These are phyloP conservation scores for Alternaria postmessia DNA, from an alignment of 2,329 filamentous ascomycete genomes.

Conservation along the genomic window DNA sequence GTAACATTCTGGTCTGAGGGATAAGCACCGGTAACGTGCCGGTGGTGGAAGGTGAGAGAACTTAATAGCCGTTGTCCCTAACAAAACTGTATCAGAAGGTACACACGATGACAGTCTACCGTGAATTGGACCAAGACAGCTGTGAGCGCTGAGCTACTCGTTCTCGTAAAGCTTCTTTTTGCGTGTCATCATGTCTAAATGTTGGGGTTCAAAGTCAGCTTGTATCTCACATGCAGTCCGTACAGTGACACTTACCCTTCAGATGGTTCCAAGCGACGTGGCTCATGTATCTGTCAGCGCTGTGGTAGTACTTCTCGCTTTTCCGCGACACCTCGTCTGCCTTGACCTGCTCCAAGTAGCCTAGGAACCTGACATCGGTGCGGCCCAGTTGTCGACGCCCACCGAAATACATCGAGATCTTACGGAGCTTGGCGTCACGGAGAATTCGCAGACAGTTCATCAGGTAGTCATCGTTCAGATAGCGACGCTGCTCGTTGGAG, in stretches of 20 bases:
- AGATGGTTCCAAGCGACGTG: conserved; percentile 42
- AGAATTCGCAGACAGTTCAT: conserved; percentile 57
- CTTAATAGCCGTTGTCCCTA: not conserved
- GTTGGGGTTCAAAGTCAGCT: not conserved
- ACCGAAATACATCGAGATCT: conserved; percentile 53
- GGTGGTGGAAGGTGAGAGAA: not conserved
- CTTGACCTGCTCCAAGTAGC: conserved; percentile 55
- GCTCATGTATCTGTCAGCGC: conserved; percentile 45
- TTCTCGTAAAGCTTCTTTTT: conserved; percentile 48
- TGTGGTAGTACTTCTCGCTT: conserved; percentile 22
- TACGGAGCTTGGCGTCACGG: conserved; percentile 53
- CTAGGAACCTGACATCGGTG: conserved; percentile 55
- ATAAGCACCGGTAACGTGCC: not conserved
- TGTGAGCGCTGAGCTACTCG: conserved; percentile 1
- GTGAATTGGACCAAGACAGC: not conserved
- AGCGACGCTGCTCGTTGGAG: conserved; percentile 56
- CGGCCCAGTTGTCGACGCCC: conserved; percentile 49
- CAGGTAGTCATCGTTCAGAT: conserved; percentile 57
- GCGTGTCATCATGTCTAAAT: conserved; percentile 43
- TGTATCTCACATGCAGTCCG: not conserved
- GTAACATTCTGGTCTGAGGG: not conserved
- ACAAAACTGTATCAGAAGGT: not conserved
- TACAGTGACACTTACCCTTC: conserved; percentile 13
- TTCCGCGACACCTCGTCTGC: conserved; percentile 51
- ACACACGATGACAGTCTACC: not conserved